Percentiles rank a stretch among this genome's conserved stretches.
phyloP scores from a whole-genome alignment of 768 basidiomycete species.

The Amanita subjunquillea region DNA sequence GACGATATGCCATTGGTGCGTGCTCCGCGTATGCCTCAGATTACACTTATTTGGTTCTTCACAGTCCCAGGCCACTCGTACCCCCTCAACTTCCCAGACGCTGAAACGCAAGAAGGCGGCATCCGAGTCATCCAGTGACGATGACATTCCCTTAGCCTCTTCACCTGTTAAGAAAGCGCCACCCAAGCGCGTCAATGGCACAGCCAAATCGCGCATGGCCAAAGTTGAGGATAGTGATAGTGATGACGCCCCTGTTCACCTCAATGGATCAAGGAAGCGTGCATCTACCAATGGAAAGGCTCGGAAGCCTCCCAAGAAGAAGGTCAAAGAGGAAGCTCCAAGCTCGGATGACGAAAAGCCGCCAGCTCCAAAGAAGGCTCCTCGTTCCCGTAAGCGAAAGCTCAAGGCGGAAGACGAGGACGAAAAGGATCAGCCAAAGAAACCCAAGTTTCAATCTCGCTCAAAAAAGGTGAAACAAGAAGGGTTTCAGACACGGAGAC shows the following conservation, averaged over 20 bases:
- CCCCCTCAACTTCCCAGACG: constrained; percentile 20
- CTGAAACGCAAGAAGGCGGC: constrained; percentile 54
- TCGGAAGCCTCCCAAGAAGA: constrained; percentile 57
- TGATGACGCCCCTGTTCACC: constrained; percentile 31
- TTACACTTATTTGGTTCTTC: constrained; percentile 15
- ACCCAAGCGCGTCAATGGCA: constrained; percentile 26
- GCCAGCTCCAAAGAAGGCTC: constrained; percentile 25
- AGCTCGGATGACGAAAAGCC: constrained; percentile 26
- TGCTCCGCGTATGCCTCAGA: constrained; percentile 9
- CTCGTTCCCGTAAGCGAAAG: constrained; percentile 30
- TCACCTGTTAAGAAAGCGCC: constrained; percentile 46
- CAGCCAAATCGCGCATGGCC: constrained; percentile 22
- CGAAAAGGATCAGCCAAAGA: constrained; percentile 23
- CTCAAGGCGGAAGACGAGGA: constrained; percentile 38
- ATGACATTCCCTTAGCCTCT: constrained; percentile 64
- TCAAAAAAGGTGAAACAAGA: constrained; percentile 49
- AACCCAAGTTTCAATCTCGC: constrained; percentile 32
- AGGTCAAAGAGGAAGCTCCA: constrained; percentile 37
- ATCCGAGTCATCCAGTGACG: constrained; percentile 57
- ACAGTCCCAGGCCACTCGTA: constrained; percentile 45
- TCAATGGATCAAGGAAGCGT: constrained; percentile 28
- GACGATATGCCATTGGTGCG: constrained; percentile 65
- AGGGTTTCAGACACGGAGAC: constrained; percentile 26
- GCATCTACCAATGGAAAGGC: constrained; percentile 28
- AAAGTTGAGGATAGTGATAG: constrained; percentile 26